phyloP scores from a whole-genome alignment of 2,329 filamentous ascomycete species.

The Lasiodiplodia gonubiensis region DNA sequence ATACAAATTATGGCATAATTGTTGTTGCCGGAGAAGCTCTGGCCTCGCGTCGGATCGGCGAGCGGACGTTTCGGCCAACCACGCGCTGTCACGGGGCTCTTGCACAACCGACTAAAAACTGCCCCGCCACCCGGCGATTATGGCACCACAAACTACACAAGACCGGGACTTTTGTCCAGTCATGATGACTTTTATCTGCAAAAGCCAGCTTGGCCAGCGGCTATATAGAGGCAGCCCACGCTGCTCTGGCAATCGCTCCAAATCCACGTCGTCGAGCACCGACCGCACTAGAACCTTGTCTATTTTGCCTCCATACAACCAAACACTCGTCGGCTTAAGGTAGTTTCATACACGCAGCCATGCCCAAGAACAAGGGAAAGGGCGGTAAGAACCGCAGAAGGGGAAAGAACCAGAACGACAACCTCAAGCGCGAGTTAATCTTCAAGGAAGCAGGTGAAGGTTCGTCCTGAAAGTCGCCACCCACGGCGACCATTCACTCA shows the following conservation, averaged over 20 bases:
- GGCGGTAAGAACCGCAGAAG: constrained; percentile 98
- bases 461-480: background rate
- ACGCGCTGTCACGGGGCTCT: constrained; percentile 9
- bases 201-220: background rate
- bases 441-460: constrained; percentile 97
- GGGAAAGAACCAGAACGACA: constrained; percentile 96
- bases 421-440: constrained; percentile 96
- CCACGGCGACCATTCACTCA: too few relatives aligned
- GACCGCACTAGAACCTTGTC: background rate
- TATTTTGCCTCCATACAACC: background rate
- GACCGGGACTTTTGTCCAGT: background rate
- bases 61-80: background rate
- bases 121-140: background rate
- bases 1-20: background rate
- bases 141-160: background rate
- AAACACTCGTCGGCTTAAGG: background rate
- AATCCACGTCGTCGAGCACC: background rate
- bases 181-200: background rate
- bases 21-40: constrained; percentile 5
- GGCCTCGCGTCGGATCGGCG: constrained; percentile 3
- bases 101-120: background rate
- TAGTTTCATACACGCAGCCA: background rate
- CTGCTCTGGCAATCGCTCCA: background rate
- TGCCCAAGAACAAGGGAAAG: constrained; percentile 54
- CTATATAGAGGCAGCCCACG: background rate